These are phyloP conservation scores for Microsporum ferrugineum DNA, from an alignment of 2,329 filamentous ascomycete species.

Conservation along the genomic window DNA sequence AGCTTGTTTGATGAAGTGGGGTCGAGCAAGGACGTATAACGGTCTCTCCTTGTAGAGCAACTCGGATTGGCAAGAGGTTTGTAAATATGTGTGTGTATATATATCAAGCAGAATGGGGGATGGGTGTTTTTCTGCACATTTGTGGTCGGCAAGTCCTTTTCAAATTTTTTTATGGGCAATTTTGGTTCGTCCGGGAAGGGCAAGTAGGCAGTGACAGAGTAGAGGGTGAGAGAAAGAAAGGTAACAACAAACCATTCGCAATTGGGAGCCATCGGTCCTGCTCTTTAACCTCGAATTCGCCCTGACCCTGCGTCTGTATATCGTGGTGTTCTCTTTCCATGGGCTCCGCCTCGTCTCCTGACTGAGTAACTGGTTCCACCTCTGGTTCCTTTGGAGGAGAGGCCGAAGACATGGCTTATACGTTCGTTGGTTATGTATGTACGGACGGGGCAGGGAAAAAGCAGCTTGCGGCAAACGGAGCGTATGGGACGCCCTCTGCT, in stretches of 20 bases:
- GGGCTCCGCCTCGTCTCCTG: conserved; percentile 80
- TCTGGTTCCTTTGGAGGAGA: conserved; percentile 80
- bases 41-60: background rate
- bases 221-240: conserved; percentile 12
- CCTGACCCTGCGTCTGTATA: conserved; percentile 61
- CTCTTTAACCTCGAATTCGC: conserved; percentile 98
- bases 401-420: conserved; percentile 89
- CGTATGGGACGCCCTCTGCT: conserved; percentile 20
- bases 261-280: conserved; percentile 99
- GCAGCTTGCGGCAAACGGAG: conserved; percentile 25
- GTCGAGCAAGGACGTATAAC: background rate
- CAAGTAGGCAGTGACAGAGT: background rate
- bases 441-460: conserved; percentile 18
- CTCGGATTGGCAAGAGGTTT: background rate
- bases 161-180: too few species aligned
- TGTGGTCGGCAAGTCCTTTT: background rate
- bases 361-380: conserved; percentile 85
- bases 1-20: conserved; percentile 1
- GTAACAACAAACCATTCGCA: conserved; percentile 85
- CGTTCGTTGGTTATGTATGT: conserved; percentile 26
- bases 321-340: conserved; percentile 63
- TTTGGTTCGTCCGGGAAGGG: too few species aligned
- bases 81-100: background rate
- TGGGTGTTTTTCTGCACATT: background rate
- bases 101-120: background rate